A percentile compares a stretch with the other conserved stretches of the same genome.
phyloP scores from a whole-genome alignment of 140 eudicot species.

The Anethum foeniculum region DNA sequence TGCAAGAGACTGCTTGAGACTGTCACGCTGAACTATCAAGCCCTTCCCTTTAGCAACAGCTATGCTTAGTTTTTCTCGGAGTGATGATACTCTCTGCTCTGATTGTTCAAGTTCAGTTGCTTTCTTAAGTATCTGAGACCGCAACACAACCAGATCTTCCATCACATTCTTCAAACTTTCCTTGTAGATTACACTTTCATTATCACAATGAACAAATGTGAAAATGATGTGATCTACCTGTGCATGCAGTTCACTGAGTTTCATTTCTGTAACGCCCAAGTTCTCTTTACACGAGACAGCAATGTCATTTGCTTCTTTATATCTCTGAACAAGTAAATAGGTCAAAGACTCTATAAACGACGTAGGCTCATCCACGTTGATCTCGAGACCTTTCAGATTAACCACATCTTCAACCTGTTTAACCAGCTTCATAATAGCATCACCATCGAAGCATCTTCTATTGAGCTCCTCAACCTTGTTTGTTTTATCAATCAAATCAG shows the following conservation, averaged over 20 bases:
- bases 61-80: slow-evolving; percentile 85
- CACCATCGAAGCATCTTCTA: slow-evolving; percentile 31
- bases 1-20: slow-evolving; percentile 70
- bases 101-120: slow-evolving; percentile 74
- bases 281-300: slow-evolving; percentile 19
- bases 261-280: slow-evolving; percentile 27
- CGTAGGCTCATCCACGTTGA: slow-evolving; percentile 33
- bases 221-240: slow-evolving; percentile 43
- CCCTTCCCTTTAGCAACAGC: slow-evolving; percentile 99
- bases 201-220: slow-evolving; percentile 35
- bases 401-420: slow-evolving; percentile 40
- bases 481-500: slow-evolving; percentile 44
- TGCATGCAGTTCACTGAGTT: slow-evolving; percentile 41
- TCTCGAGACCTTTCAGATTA: slow-evolving; percentile 29
- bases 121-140: slow-evolving; percentile 35
- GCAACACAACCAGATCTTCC: slow-evolving; percentile 34
- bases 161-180: slow-evolving; percentile 52
- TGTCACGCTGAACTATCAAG: slow-evolving; percentile 81
- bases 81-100: slow-evolving; percentile 74
- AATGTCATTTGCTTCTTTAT: slow-evolving; percentile 31
- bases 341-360: slow-evolving; percentile 45
- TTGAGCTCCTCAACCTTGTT: slow-evolving; percentile 48
- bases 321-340: slow-evolving; percentile 38
- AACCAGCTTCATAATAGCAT: slow-evolving; percentile 35
- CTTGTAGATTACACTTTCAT: slow-evolving; percentile 42